These are phyloP conservation scores for Gaeumannomyces sp. DNA, from an alignment of 2,329 filamentous ascomycete species.

Conservation along the genomic window DNA sequence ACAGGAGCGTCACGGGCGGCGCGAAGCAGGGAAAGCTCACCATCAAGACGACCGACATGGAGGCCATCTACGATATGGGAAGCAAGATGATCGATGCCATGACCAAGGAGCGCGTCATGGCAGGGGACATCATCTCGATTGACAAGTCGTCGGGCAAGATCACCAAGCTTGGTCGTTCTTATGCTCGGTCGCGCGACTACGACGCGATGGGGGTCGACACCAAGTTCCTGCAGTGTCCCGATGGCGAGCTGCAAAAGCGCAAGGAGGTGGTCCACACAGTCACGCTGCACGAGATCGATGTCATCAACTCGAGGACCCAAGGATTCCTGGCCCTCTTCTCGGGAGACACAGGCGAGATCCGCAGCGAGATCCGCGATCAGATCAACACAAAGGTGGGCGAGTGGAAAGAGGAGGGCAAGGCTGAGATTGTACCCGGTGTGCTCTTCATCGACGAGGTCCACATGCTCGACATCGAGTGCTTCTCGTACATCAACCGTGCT, in stretches of 20 bases:
- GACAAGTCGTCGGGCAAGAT: conserved; percentile 99
- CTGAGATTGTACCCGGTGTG: conserved; percentile 93
- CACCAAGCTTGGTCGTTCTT: conserved; percentile 91
- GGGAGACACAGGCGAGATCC: conserved; percentile 94
- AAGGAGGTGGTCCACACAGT: conserved; percentile 97
- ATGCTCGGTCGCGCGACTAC: conserved; percentile 92
- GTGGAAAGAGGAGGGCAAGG: conserved; percentile 99
- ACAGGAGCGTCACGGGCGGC: conserved; percentile 89
- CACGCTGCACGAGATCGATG: conserved; percentile 94
- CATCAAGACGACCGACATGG: conserved; percentile 99
- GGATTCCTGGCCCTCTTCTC: conserved; percentile 96
- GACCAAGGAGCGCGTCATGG: conserved; percentile 99
- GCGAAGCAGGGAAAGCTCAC: conserved; percentile 99
- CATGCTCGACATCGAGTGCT: conserved; percentile 99
- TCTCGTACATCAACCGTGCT: conserved; percentile 96
- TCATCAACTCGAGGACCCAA: conserved; percentile 98
- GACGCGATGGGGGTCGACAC: conserved; percentile 98
- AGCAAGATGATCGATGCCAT: conserved; percentile 99
- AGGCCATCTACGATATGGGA: conserved; percentile 98
- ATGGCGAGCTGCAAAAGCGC: conserved; percentile 94
- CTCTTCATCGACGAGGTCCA: conserved; percentile 98
- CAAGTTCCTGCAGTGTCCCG: conserved; percentile 95
- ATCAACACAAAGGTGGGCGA: conserved; percentile 99
- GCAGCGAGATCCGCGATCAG: conserved; percentile 94
- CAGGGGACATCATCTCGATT: conserved; percentile 95